Base-by-base conservation (phyloP, 164 flowering plant species). In the Sextonia rubra region DNA sequence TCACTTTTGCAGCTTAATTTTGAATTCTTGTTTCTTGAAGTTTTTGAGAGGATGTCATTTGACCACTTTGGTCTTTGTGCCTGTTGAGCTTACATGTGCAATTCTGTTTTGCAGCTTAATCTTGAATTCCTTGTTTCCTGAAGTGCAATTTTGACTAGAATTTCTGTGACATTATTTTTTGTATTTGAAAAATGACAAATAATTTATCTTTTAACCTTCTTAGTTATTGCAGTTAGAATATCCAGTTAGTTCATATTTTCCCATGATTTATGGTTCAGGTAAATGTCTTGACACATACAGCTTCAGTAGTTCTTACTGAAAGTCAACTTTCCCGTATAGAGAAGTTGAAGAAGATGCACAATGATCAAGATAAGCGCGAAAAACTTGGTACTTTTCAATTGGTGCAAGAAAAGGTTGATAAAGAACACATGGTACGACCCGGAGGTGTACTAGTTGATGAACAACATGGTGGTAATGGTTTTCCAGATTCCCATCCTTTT, bases 231-330 rank as follows among this genome's bases (percentile, higher is more conserved):
- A 14, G 15, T 52, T 52, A 1, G 58, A 32, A 14, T 52, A 52
- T 52, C n/a, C 5, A 14, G 15, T 52, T 52, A 52, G 6, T 52
- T 52, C 58, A 52, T 17, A 32, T 56, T 11, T 71, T 70, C 64
- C 7, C n/a, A 68, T 24, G 20, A 15, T 18, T 23, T 18, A 61
- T 60, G 48, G 8, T 74, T 71, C 78, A 93, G 98, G 97, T 93
- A 44, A 93, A 93, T 77, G 87, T 93, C 49, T 77, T 93, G 84
- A 88, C 86, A 20, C 96, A 93, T 78, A 85, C 90, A 0, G 83
- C 91, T 37, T 89, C 90, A 47, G 90, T 88, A 12, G 60, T 8
- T 22, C 56, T 85, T 56, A 78, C 58, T 72, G 76, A 84, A 4
- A 78, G 84, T 68, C 93, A 93, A 67, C 74, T 25, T 2, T 44